Evolutionary conservation across 805 yeast species (phyloP).

Genomic region (Kluyveromyces lactis): DNA sequence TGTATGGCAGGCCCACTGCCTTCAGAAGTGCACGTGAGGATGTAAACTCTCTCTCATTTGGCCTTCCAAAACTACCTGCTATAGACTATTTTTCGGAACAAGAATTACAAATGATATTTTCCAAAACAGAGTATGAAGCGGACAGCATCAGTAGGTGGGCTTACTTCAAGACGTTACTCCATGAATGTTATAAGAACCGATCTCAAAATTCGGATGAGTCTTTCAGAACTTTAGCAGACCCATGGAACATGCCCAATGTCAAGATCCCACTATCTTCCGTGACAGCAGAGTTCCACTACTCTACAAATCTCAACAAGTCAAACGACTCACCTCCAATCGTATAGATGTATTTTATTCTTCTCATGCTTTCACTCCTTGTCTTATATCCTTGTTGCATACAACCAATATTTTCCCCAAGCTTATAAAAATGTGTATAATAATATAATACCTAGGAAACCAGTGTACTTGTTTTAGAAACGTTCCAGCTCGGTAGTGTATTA

Average conservation of each 20-base stretch:
- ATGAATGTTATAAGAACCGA: neutral
- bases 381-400: too few species aligned
- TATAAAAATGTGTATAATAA: too few species aligned
- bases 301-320: neutral
- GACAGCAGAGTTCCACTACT: neutral
- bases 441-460: too few species aligned
- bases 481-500: too few species aligned
- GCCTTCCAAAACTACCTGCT: conserved; percentile 64
- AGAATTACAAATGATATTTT: conserved; percentile 8
- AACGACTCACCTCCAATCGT: neutral
- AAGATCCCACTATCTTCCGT: neutral
- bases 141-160: neutral
- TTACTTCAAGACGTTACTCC: neutral
- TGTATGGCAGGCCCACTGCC: conserved; percentile 67
- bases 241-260: neutral
- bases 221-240: neutral
- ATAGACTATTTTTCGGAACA: conserved; percentile 39
- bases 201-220: neutral
- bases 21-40: conserved; percentile 47
- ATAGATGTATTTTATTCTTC: neutral
- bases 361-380: too few species aligned
- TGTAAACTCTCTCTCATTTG: conserved; percentile 51
- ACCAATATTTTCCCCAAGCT: too few species aligned
- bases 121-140: neutral
- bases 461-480: too few species aligned